phyloP scores from a whole-genome alignment of 768 basidiomycete species.

The Boletus tylopilopsis region DNA sequence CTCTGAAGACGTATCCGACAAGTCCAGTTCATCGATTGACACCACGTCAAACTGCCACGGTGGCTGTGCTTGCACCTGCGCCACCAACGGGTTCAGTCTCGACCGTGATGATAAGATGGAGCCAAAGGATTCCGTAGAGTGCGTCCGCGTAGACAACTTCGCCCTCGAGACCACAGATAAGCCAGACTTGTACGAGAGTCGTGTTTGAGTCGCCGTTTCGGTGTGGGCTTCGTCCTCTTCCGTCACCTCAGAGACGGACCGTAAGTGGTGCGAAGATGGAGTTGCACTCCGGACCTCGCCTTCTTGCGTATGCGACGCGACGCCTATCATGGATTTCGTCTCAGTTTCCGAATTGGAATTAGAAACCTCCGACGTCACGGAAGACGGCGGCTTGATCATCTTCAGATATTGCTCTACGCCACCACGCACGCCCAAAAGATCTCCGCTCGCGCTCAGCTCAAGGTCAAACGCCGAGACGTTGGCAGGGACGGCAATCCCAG shows the following conservation, averaged over 20 bases:
- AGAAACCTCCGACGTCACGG: constrained; percentile 13
- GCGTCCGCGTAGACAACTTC: constrained; percentile 24
- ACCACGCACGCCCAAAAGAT: constrained; percentile 56
- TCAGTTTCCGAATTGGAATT: not conserved
- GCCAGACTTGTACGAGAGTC: constrained; percentile 21
- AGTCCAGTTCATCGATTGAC: constrained; percentile 73
- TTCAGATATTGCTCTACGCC: constrained; percentile 67
- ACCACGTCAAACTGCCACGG: constrained; percentile 69
- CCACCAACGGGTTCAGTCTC: constrained; percentile 28
- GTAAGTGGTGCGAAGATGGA: constrained; percentile 19
- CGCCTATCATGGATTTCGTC: not conserved
- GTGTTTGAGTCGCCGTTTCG: constrained; percentile 13
- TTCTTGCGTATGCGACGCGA: constrained; percentile 1
- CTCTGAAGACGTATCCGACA: constrained; percentile 75
- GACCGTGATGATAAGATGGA: constrained; percentile 31
- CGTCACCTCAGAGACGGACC: constrained; percentile 30
- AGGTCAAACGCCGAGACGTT: constrained; percentile 71
- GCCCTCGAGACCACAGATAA: constrained; percentile 19
- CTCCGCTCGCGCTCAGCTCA: constrained; percentile 55
- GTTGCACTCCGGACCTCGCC: constrained; percentile 3
- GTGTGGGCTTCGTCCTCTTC: constrained; percentile 28
- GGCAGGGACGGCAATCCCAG: constrained; percentile 34
- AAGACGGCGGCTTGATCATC: constrained; percentile 42
- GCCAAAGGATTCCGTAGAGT: constrained; percentile 33
- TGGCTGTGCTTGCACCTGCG: constrained; percentile 35